Evolutionary conservation across 441 rosid genomes (phyloP), one percentile per base, ranked within the genome.

Genomic region (Omphalea diandra): DNA sequence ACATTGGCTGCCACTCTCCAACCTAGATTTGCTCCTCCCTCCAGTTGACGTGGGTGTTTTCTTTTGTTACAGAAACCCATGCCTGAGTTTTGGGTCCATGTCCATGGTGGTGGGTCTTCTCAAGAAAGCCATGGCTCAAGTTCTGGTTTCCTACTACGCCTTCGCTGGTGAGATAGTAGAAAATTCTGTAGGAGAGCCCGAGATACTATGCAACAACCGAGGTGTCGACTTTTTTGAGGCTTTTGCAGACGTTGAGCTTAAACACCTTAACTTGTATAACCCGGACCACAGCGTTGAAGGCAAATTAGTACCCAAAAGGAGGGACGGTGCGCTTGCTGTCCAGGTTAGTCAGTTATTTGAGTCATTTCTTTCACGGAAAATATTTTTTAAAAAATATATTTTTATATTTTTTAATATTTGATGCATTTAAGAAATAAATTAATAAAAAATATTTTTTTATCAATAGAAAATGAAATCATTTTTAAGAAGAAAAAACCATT

Each of bases 171-270:
- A 89, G 83, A 76, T 90, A 4, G 91, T 89, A 44, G 17, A 57
- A 0, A 89, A 84, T 81, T 49, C 84, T 2, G 43, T 65, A 4
- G 96, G 90, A 12, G 97, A 93, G 77, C 91, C 98, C 1, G 93
- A 88, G 84, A 77, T 93, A 26, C 78, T 87, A 6, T 93, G 94
- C 69, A 89, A 87, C 83, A 88, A 87, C 70, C 85, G 90, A 0
- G 98, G 98, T 2, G 94, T 87, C 15, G 92, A 87, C 43, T 90
- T 93, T 67, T 0, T 67, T 17, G 90, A 89, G 66, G 94, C 91
- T 3, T 50, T 11, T 14, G 93, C 97, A 0, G 86, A 87, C 54
- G 67, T 90, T 55, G 82, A 79, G 53, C 88, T 90, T 12, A 64
- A 14, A 32, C 69, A 85, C 17, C 89, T 92, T 31, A 76, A 88